phyloP scores from a whole-genome alignment of 1,284 basidiomycete species.

The Tylopilus sp. region DNA sequence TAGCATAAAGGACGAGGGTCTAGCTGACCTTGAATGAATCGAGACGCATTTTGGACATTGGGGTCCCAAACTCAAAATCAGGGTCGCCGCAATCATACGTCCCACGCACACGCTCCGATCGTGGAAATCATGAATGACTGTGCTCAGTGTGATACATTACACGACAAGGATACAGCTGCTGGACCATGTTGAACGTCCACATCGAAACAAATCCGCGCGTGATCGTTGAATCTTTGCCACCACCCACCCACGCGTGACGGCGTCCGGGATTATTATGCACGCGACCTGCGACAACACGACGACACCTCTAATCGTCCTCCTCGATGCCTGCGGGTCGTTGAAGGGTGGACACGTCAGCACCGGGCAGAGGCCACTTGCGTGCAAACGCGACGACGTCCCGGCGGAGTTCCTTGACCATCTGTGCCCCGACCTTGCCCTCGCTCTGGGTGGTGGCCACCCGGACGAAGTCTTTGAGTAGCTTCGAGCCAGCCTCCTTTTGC shows the following conservation, averaged over 20 bases:
- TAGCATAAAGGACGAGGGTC: too few relatives aligned
- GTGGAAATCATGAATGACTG: neutral
- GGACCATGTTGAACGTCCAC: conserved; percentile 35
- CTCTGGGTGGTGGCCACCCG: conserved; percentile 73
- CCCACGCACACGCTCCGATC: neutral
- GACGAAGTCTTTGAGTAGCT: conserved; percentile 96
- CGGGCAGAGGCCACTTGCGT: conserved; percentile 88
- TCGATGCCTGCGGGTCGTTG: conserved; percentile 66
- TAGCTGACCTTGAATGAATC: too few relatives aligned
- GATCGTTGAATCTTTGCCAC: conserved; percentile 35
- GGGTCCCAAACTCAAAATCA: too few relatives aligned
- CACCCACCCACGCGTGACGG: neutral
- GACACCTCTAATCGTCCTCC: conserved; percentile 41
- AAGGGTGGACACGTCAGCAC: conserved; percentile 71
- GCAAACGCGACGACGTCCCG: conserved; percentile 82
- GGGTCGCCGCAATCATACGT: too few relatives aligned
- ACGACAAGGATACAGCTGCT: neutral
- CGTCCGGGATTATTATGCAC: conserved; percentile 1
- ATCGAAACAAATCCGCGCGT: conserved; percentile 12
- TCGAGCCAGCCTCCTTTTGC: conserved; percentile 94
- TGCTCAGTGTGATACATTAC: neutral
- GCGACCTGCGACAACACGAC: neutral
- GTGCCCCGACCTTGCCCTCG: conserved; percentile 69
- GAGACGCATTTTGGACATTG: too few relatives aligned
- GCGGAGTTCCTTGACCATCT: conserved; percentile 70